Evolutionary conservation across 1,284 basidiomycete species (phyloP), one percentile per base, ranked within the genome.

Genomic region (Trichosporon faecale): DNA sequence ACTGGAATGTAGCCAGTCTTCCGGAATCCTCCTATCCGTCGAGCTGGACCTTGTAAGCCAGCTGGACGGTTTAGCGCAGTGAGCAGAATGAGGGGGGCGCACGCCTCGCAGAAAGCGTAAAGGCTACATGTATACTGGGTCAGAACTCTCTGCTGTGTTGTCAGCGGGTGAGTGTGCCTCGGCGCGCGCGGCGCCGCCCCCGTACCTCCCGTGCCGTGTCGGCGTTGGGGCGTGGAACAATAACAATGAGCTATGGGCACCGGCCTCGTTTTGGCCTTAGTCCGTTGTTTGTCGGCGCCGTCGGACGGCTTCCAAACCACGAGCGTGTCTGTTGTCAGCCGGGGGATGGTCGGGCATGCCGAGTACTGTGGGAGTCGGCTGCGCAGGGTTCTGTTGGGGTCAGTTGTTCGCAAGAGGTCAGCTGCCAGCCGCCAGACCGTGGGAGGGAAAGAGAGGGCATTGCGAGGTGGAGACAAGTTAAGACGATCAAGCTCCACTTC

Each of bases 121-220:
- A 44, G 23, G 49, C 49, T 52, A 52, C n/a, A 52, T 52, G 49
- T 52, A 52, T 52, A 52, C 40, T 44, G 40, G 40, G 40, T 44
- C 40, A 6, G 18, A 5, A n/a, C 5, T 12, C 2, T 40, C 40
- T n/a, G 40, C 18, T 44, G 40, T 44, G 40, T n/a, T 44, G 40
- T 7, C 4, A 4, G 40, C 40, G 40, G 40, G 40, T n/a, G 40
- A 44, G 40, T 44, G 40, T 44, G 40, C 40, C 40, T 18, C 40
- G 40, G 40, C 40, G 40, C 40, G 16, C 40, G 40, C 40, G 40
- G 40, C 40, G 40, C 40, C 40, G 37, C 37, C 11, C 18, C 40
- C 5, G 33, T 9, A 9, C 33, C 33, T 4, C 40, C 35, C 35
- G 35, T 12, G 40, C 40, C 40, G 40, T n/a, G 16, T n/a, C 40